These are phyloP conservation scores for Lodderomyces oxycetoniae DNA, from an alignment of 1,139 yeast species.

Conservation along the genomic window DNA sequence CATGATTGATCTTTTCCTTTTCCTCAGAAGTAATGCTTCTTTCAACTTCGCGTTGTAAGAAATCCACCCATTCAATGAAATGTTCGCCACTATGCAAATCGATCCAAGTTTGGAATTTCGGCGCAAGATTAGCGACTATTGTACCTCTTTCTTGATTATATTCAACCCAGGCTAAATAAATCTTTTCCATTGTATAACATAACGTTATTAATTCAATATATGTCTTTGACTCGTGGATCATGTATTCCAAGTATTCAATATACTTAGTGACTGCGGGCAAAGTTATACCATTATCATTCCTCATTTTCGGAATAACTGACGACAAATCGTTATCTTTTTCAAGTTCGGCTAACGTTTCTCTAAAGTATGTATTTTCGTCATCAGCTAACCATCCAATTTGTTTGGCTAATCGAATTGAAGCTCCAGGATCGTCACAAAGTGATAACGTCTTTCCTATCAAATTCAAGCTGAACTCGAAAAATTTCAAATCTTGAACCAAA, in stretches of 20 bases:
- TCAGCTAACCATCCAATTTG: constrained; percentile 49
- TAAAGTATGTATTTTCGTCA: constrained; percentile 48
- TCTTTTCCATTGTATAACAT: constrained; percentile 45
- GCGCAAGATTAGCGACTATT: constrained; percentile 29
- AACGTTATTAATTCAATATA: constrained; percentile 45
- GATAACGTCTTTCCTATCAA: constrained; percentile 44
- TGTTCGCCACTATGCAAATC: constrained; percentile 45
- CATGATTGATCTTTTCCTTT: constrained; percentile 22
- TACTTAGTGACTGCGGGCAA: constrained; percentile 37
- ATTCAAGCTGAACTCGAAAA: constrained; percentile 40
- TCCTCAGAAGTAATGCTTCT: constrained; percentile 22
- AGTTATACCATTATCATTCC: constrained; percentile 18
- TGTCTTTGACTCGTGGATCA: constrained; percentile 24
- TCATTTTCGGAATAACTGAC: constrained; percentile 12
- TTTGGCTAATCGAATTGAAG: constrained; percentile 39
- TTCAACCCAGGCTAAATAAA: constrained; percentile 51
- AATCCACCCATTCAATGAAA: constrained; percentile 44
- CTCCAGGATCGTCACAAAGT: constrained; percentile 33
- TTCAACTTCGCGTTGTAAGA: constrained; percentile 41
- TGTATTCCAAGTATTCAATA: constrained; percentile 28
- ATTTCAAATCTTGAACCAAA: constrained; percentile 46
- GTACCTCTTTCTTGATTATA: constrained; percentile 17
- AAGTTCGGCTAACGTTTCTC: constrained; percentile 29
- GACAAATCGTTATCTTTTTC: constrained; percentile 11
- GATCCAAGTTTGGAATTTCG: constrained; percentile 50